Evolutionary conservation across 768 basidiomycete genomes (phyloP).

Genomic region (Tulasnella sp.): DNA sequence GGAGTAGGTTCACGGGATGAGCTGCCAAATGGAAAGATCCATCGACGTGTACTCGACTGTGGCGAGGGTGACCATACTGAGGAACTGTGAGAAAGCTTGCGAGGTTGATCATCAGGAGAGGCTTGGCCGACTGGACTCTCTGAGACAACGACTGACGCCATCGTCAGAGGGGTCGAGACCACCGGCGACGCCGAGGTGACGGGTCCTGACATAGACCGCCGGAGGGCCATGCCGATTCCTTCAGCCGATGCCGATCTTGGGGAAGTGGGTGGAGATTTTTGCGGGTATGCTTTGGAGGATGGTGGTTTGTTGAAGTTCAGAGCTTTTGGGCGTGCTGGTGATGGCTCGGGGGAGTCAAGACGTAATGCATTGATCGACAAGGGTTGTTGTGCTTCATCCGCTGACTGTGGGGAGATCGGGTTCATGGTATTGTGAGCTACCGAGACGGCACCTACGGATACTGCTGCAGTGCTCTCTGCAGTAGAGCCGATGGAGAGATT

Average conservation of each 20-base stretch:
- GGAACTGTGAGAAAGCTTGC: slow-evolving; percentile 21
- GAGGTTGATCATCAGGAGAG: neutral
- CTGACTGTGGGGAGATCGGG: neutral
- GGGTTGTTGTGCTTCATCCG: neutral
- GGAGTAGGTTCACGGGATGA: slow-evolving; percentile 17
- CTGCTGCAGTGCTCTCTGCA: neutral
- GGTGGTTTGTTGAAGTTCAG: neutral
- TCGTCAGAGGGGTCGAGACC: neutral
- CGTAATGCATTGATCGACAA: neutral
- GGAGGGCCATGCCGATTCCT: neutral
- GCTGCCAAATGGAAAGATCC: slow-evolving; percentile 15
- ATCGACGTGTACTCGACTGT: slow-evolving; percentile 22
- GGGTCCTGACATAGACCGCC: neutral
- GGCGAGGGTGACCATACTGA: slow-evolving; percentile 20
- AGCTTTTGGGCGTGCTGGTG: neutral
- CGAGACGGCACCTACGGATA: neutral
- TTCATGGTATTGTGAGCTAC: neutral
- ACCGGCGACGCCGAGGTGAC: neutral
- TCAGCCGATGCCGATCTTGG: neutral
- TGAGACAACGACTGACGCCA: neutral
- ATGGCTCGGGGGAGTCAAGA: neutral
- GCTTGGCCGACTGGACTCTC: neutral
- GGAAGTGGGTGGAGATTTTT: neutral
- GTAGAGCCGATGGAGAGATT: slow-evolving; percentile 1
- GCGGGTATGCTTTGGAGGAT: neutral